These are phyloP conservation scores for Mentha longifolia DNA, from an alignment of 257 asterid species.

Conservation along the genomic window DNA sequence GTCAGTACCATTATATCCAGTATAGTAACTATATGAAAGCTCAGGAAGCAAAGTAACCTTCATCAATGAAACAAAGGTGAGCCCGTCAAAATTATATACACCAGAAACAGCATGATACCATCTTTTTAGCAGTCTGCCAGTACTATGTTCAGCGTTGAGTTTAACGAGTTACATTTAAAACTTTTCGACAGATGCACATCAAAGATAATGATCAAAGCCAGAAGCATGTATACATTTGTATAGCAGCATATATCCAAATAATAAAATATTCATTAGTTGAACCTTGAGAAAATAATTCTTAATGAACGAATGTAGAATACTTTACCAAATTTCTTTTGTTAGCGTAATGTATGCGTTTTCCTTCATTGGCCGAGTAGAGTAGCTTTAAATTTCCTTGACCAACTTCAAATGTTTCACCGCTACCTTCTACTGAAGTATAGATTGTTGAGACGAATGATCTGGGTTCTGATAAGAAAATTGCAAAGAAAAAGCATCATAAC, in stretches of 20 bases:
- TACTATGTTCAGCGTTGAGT: background rate
- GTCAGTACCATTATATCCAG: slow-evolving; percentile 79
- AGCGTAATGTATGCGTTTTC: slow-evolving; percentile 55
- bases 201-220: slow-evolving; percentile 25
- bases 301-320: slow-evolving; percentile 18
- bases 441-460: slow-evolving; percentile 48
- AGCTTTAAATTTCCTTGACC: slow-evolving; percentile 80
- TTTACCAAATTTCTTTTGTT: slow-evolving; percentile 61
- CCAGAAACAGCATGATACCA: slow-evolving; percentile 15
- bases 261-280: slow-evolving; percentile 8
- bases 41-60: slow-evolving; percentile 55
- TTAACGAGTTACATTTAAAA: slow-evolving; percentile 11
- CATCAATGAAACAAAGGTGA: slow-evolving; percentile 36
- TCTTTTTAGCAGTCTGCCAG: slow-evolving; percentile 21
- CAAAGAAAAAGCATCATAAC: slow-evolving; percentile 23
- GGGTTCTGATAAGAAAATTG: slow-evolving; percentile 38
- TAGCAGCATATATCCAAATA: slow-evolving; percentile 9
- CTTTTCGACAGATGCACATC: slow-evolving; percentile 15
- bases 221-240: slow-evolving; percentile 14
- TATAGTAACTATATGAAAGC: slow-evolving; percentile 67
- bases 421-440: slow-evolving; percentile 43
- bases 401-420: slow-evolving; percentile 55
- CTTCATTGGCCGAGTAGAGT: slow-evolving; percentile 54
- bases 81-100: slow-evolving; percentile 36
- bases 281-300: slow-evolving; percentile 13